Conservation (phyloP, 192 early-diverging fungal species). For the Coemansia sp. region DNA sequence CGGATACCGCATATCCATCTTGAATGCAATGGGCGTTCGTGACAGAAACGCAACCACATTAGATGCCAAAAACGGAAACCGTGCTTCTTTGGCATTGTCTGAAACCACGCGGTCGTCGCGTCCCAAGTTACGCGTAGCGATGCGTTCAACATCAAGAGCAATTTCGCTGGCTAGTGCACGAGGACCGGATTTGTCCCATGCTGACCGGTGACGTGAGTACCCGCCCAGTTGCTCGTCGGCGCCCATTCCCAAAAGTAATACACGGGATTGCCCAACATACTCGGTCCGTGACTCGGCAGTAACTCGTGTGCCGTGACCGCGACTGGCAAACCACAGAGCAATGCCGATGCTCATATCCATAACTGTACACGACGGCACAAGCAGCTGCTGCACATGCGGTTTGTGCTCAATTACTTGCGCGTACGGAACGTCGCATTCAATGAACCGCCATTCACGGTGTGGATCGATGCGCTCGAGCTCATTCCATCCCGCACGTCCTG, state of each 20-base stretch:
- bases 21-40: conserved; percentile 69
- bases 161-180: conserved; percentile 68
- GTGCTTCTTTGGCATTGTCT: conserved; percentile 78
- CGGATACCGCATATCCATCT: conserved; percentile 76
- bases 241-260: conserved; percentile 84
- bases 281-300: background rate
- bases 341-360: conserved; percentile 98
- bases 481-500: conserved; percentile 58
- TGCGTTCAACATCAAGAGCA: conserved; percentile 81
- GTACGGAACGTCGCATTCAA: conserved; percentile 85
- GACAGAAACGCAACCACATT: conserved; percentile 68
- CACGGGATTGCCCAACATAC: conserved; percentile 68
- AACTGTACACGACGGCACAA: conserved; percentile 81
- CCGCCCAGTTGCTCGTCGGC: conserved; percentile 95
- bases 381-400: conserved; percentile 65
- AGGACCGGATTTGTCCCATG: conserved; percentile 62
- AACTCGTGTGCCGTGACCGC: conserved; percentile 63
- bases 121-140: conserved; percentile 85
- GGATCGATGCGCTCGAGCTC: conserved; percentile 65
- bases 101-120: conserved; percentile 92
- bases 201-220: conserved; percentile 81
- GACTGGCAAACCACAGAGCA: conserved; percentile 93
- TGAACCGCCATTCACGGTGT: conserved; percentile 81
- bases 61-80: conserved; percentile 84
- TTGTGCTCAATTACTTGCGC: conserved; percentile 58